Conservation (phyloP, 495 filamentous ascomycete species). For the Chaetomidium leptoderma region DNA sequence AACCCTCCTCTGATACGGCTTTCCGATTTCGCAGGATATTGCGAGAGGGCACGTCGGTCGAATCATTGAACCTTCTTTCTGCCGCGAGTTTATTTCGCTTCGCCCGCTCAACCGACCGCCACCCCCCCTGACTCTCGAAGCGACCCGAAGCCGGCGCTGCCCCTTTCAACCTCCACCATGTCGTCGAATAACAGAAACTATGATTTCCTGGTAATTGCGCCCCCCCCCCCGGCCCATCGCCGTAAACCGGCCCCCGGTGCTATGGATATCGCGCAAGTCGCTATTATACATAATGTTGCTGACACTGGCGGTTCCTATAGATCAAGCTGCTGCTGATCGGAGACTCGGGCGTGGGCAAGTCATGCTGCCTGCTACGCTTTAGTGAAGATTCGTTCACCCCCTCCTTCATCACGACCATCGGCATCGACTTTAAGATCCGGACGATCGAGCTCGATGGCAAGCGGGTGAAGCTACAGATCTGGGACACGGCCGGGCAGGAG, state of each 20-base stretch:
- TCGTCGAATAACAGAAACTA: constrained; percentile 96
- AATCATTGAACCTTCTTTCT: background rate
- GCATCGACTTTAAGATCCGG: constrained; percentile 99
- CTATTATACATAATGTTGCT: constrained; percentile 11
- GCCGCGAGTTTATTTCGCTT: background rate
- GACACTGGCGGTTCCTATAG: constrained; percentile 41
- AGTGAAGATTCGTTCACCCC: constrained; percentile 98
- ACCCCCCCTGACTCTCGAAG: background rate
- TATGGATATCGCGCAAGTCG: background rate
- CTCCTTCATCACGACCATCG: constrained; percentile 98
- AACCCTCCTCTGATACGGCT: background rate
- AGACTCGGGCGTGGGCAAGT: constrained; percentile 97
- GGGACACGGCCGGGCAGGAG: constrained; percentile 98
- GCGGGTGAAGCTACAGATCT: constrained; percentile 97
- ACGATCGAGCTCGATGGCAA: constrained; percentile 98
- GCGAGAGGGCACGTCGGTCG: background rate
- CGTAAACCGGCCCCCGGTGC: background rate
- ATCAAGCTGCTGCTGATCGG: constrained; percentile 99
- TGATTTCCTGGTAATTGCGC: constrained; percentile 77
- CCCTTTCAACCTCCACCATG: constrained; percentile 54
- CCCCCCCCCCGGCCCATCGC: background rate
- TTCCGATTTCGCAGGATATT: background rate
- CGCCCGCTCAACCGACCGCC: constrained; percentile 3
- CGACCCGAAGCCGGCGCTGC: constrained; percentile 2
- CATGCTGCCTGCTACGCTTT: constrained; percentile 96